Evolutionary conservation across 805 yeast species (phyloP).

Genomic region (Spathaspora arborariae): DNA sequence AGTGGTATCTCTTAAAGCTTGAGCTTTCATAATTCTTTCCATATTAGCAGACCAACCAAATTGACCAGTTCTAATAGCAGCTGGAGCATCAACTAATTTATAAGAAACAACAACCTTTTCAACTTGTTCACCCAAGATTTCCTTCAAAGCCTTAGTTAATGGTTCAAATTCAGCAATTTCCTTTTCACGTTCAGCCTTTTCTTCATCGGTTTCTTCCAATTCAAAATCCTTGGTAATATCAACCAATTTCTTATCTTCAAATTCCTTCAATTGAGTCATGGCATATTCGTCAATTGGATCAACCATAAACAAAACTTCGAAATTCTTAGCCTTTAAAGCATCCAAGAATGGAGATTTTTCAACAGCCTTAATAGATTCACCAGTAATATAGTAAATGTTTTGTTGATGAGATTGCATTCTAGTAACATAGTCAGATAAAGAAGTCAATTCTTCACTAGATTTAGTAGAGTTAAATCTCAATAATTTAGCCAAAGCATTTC

Average conservation of each 20-base stretch:
- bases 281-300: conserved; percentile 99
- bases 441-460: conserved; percentile 89
- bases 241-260: conserved; percentile 97
- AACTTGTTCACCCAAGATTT: conserved; percentile 95
- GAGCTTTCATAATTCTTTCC: conserved; percentile 99
- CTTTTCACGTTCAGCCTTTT: conserved; percentile 89
- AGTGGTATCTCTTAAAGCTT: conserved; percentile 96
- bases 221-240: conserved; percentile 99
- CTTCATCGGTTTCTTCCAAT: conserved; percentile 97
- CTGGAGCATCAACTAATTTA: conserved; percentile 97
- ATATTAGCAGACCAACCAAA: conserved; percentile 99
- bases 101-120: conserved; percentile 99
- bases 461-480: conserved; percentile 97
- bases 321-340: conserved; percentile 96
- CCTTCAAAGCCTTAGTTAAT: conserved; percentile 94
- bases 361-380: conserved; percentile 96
- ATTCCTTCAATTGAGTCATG: conserved; percentile 98
- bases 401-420: conserved; percentile 99
- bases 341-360: conserved; percentile 99
- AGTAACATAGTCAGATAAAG: conserved; percentile 94
- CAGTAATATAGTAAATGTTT: conserved; percentile 99
- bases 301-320: conserved; percentile 95
- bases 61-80: conserved; percentile 99
- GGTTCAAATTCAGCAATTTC: conserved; percentile 90
- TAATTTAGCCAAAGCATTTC: conserved; percentile 90